Conservation (phyloP, 768 basidiomycete genomes). For the Steccherinum ochraceum region DNA sequence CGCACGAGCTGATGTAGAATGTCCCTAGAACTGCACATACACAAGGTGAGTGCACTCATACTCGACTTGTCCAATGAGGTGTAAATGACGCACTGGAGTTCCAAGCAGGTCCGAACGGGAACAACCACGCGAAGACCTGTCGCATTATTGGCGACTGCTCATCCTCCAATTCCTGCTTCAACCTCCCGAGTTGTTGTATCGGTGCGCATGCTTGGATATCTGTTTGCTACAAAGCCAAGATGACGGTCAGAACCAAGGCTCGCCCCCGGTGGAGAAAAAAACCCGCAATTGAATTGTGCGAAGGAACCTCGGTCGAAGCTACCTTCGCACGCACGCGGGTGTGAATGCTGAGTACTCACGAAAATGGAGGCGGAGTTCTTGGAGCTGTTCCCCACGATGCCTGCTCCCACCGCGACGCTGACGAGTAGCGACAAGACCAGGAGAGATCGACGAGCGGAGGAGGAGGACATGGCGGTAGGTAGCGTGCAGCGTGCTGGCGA, state of each 20-base stretch:
- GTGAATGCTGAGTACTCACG: conserved; percentile 15
- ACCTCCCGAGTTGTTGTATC: conserved; percentile 41
- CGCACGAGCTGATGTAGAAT: conserved; percentile 95
- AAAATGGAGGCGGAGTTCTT: conserved; percentile 12
- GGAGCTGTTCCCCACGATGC: conserved; percentile 7
- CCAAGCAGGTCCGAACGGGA: conserved; percentile 88
- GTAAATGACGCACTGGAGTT: conserved; percentile 51
- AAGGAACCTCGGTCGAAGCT: not conserved
- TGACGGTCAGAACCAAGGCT: not conserved
- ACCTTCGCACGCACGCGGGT: conserved; percentile 4
- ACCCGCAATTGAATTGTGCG: not conserved
- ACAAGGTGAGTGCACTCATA: not conserved
- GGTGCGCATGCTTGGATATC: conserved; percentile 37
- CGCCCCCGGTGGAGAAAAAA: too few relatives aligned
- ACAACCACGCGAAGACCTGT: conserved; percentile 71
- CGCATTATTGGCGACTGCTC: conserved; percentile 71
- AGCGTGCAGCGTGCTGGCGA: not conserved
- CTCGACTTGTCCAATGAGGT: not conserved
- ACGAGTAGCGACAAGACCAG: conserved; percentile 16
- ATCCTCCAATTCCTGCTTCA: conserved; percentile 58
- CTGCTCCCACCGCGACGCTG: conserved; percentile 11
- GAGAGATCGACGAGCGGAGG: conserved; percentile 9
- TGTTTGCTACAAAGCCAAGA: conserved; percentile 30
- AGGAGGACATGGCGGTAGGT: not conserved
- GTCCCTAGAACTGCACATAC: conserved; percentile 63